Evolutionary conservation across 345 rosid species (phyloP).

Genomic region (Odontarrhena argentea): DNA sequence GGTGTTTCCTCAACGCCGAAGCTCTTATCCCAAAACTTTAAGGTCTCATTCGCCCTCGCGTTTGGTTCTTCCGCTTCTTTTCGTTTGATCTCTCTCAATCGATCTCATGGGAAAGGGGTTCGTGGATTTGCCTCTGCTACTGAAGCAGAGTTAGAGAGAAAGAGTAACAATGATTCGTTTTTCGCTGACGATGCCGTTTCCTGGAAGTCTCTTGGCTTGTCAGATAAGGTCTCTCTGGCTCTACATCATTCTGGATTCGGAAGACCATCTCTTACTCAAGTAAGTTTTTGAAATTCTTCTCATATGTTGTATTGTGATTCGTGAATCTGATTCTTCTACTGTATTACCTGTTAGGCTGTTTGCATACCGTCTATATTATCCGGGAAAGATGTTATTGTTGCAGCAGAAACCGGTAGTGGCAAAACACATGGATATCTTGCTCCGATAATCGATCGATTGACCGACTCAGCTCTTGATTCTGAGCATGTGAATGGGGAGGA

Average conservation of each 20-base stretch:
- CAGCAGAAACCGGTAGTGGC: conserved; percentile 98
- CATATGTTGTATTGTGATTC: neutral
- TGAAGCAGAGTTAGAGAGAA: conserved; percentile 39
- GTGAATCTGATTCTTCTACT: conserved; percentile 7
- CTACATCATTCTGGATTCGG: conserved; percentile 62
- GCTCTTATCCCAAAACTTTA: conserved; percentile 47
- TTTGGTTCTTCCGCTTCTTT: conserved; percentile 37
- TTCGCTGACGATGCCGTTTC: conserved; percentile 68
- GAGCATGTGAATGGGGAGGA: conserved; percentile 24
- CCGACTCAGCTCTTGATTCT: conserved; percentile 23
- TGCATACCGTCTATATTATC: conserved; percentile 67
- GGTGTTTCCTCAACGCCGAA: conserved; percentile 47
- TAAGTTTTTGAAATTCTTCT: conserved; percentile 3
- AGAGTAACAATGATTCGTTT: conserved; percentile 49
- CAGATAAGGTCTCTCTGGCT: conserved; percentile 62
- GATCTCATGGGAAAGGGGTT: conserved; percentile 33
- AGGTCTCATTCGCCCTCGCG: conserved; percentile 38
- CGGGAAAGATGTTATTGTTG: conserved; percentile 85
- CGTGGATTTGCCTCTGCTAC: conserved; percentile 45
- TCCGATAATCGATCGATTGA: conserved; percentile 69
- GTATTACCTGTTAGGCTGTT: conserved; percentile 55
- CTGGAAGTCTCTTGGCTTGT: conserved; percentile 82
- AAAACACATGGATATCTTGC: conserved; percentile 83
- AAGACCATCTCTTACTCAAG: conserved; percentile 93
- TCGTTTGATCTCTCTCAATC: conserved; percentile 44